Base-by-base conservation (phyloP, 352 stramenopile genomes). In the Pythium folliculosum region DNA sequence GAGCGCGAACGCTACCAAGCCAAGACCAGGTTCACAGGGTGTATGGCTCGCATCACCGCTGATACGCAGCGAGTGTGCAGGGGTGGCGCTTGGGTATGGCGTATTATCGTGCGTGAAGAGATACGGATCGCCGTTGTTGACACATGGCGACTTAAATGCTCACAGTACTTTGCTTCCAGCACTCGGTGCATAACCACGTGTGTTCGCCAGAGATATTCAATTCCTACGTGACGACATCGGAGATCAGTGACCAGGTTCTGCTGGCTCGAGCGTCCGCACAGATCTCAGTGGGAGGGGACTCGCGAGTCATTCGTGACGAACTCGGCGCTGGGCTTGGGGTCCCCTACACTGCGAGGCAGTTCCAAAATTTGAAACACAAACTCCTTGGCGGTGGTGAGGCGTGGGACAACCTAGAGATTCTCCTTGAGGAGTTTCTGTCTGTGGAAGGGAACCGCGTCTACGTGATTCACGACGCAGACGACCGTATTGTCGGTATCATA, bases 401-500 rank as follows among this genome's bases (percentile, higher is more conserved):
- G 5, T n/a, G 1, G 13, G 47, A 35, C 0, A 48, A 50, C 17
- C 14, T 66, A 0, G 32, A 59, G 7, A 22, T 10, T 7, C 27
- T 59, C 8, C 7, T 66, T 6, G 4, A 35, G 2, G 0, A 4
- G 32, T 51, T 59, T 40, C 35, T 25, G 7, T 19, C 19, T 16
- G 5, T 44, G 7, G 23, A 50, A n/a, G 59, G 59, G 13, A 48
- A 10, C 17, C 25, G 17, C 3, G 37, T 17, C 1, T 4, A 44
- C 14, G 25, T 73, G 8, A 43, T 51, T 5, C 55, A 61, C 17
- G 54, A 62, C 12, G 37, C 70, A n/a, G 30, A 37, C 30, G 59
- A 44, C n/a, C 45, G 66, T 16, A 40, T 32, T 1, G 16, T 40
- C 30, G 60, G 70, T 12, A 56, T 71, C 12, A n/a, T 71, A 0